These are phyloP conservation scores for Plasmodium yoelii DNA, from an alignment of 169 alveolate genomes.

Conservation along the genomic window DNA sequence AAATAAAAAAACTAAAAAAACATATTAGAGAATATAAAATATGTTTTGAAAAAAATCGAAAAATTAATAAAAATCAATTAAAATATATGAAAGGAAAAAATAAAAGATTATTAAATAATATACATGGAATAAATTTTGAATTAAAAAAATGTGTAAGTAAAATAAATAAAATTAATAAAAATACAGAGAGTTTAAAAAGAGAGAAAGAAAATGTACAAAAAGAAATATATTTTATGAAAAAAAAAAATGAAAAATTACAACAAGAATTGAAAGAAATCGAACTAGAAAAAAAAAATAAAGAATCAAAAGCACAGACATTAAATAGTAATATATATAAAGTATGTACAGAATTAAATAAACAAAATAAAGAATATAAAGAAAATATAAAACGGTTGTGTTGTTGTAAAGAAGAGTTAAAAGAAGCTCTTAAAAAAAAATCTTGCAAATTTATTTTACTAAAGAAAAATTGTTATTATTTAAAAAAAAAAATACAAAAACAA, in stretches of 20 bases:
- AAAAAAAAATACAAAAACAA: slow-evolving; percentile 4
- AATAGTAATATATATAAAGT: slow-evolving; percentile 5
- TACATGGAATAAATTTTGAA: slow-evolving; percentile 15
- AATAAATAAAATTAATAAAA: slow-evolving; percentile 7
- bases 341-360: background rate
- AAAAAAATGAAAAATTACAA: slow-evolving; percentile 15
- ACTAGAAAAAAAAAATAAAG: slow-evolving; percentile 3
- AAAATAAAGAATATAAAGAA: background rate
- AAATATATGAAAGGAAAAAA: slow-evolving; percentile 21
- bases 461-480: slow-evolving; percentile 6
- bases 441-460: slow-evolving; percentile 3
- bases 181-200: slow-evolving; percentile 17
- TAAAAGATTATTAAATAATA: slow-evolving; percentile 4
- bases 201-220: slow-evolving; percentile 30
- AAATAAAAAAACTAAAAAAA: slow-evolving; percentile 19
- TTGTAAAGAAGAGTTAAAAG: slow-evolving; percentile 2
- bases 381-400: background rate
- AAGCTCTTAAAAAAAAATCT: slow-evolving; percentile 7
- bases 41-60: slow-evolving; percentile 3
- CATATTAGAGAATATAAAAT: slow-evolving; percentile 24
- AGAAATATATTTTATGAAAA: slow-evolving; percentile 1
- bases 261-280: background rate
- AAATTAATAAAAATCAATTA: slow-evolving; percentile 14
- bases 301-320: slow-evolving; percentile 18
- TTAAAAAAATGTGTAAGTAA: slow-evolving; percentile 22